Conservation (phyloP, 1,284 basidiomycete genomes). For the Cryptococcus wingfieldii region DNA sequence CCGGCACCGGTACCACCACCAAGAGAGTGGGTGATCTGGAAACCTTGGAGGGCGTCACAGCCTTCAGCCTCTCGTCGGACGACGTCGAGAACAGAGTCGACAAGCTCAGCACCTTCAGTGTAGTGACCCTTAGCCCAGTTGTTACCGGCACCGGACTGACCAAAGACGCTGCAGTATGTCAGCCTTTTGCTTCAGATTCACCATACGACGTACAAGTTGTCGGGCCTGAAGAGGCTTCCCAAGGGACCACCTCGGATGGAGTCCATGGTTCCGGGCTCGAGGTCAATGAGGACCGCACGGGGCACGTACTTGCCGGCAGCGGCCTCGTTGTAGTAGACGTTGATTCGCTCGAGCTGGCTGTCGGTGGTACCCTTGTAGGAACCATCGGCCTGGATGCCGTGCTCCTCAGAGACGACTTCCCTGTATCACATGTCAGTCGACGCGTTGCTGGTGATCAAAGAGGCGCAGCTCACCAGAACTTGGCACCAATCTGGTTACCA, state of each 20-base stretch:
- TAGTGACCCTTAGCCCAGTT: slow-evolving; percentile 59
- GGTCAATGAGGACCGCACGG: slow-evolving; percentile 87
- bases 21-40: slow-evolving; percentile 61
- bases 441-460: slow-evolving; percentile 1
- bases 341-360: slow-evolving; percentile 95
- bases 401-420: slow-evolving; percentile 81
- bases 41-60: slow-evolving; percentile 57
- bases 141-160: slow-evolving; percentile 57
- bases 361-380: slow-evolving; percentile 88
- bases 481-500: slow-evolving; percentile 98
- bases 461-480: slow-evolving; percentile 84
- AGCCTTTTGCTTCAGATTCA: background rate
- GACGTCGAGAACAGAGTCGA: slow-evolving; percentile 58
- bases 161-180: slow-evolving; percentile 48
- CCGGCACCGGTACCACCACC: slow-evolving; percentile 62
- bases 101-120: slow-evolving; percentile 55
- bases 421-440: slow-evolving; percentile 16
- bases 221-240: slow-evolving; percentile 55
- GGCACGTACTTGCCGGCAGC: slow-evolving; percentile 89
- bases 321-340: slow-evolving; percentile 91
- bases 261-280: slow-evolving; percentile 97
- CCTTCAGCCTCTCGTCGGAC: slow-evolving; percentile 59
- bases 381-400: slow-evolving; percentile 90
- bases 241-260: slow-evolving; percentile 68
- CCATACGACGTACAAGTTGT: slow-evolving; percentile 51